A percentile compares a stretch with the other conserved stretches of the same genome.
These are phyloP conservation scores for Fagopyrum esculentum DNA, from an alignment of 148 eudicot species.

Conservation along the genomic window DNA sequence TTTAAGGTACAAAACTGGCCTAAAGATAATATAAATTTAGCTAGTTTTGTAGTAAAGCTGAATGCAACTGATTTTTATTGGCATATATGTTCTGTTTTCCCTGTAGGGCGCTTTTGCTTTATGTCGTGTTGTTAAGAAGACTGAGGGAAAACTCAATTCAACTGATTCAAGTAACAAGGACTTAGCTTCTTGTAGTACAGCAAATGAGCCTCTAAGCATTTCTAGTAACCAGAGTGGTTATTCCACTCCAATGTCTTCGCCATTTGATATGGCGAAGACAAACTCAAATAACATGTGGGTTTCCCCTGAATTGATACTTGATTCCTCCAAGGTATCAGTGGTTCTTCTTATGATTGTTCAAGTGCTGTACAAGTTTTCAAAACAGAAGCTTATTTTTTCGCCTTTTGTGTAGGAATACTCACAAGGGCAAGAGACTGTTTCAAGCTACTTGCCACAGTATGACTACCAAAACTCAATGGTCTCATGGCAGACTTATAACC, in stretches of 20 bases:
- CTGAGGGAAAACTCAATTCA: constrained; percentile 20
- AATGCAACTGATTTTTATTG: constrained; percentile 3
- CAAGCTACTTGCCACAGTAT: constrained; percentile 34
- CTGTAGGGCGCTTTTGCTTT: constrained; percentile 65
- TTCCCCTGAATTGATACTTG: constrained; percentile 64
- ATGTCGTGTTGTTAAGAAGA: constrained; percentile 71
- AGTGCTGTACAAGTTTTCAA: neutral
- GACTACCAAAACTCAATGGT: constrained; percentile 32
- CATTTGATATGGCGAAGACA: constrained; percentile 27
- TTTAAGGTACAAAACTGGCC: constrained; percentile 36
- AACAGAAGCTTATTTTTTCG: neutral
- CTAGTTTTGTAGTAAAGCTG: neutral
- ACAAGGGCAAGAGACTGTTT: constrained; percentile 29
- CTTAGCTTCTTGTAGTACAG: constrained; percentile 15
- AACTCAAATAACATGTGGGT: constrained; percentile 41
- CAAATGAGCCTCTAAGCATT: constrained; percentile 34
- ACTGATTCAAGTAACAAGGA: constrained; percentile 25
- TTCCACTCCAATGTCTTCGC: constrained; percentile 61
- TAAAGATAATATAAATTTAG: neutral
- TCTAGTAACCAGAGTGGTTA: constrained; percentile 40
- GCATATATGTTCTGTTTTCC: neutral
- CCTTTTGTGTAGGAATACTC: constrained; percentile 39
- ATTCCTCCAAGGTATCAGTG: constrained; percentile 61
- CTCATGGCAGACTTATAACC: constrained; percentile 43
- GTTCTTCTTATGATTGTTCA: neutral